These are phyloP conservation scores for Saccharomycopsis synnaedendra DNA, from an alignment of 805 yeast genomes.

Conservation along the genomic window DNA sequence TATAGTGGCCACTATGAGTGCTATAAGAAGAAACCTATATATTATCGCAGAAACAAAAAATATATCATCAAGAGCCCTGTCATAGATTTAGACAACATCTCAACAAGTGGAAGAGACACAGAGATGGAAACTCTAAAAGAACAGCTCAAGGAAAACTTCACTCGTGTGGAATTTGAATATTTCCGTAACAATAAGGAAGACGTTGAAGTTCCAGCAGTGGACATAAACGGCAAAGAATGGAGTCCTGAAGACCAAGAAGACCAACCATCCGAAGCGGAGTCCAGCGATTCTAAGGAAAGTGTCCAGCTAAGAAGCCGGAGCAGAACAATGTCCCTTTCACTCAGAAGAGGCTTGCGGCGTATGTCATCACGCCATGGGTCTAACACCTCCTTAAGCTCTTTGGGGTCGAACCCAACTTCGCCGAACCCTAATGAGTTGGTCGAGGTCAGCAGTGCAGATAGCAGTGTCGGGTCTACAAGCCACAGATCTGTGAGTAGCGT, in stretches of 20 bases:
- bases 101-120: slow-evolving; percentile 1
- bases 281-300: too few species aligned
- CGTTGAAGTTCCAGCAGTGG: slow-evolving; percentile 15
- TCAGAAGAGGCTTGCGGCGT: not conserved
- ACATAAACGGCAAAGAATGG: slow-evolving; percentile 6
- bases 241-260: not conserved
- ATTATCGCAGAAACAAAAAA: slow-evolving; percentile 13
- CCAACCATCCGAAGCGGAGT: too few species aligned
- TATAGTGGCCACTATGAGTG: slow-evolving; percentile 87
- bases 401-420: not conserved
- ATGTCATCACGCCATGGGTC: slow-evolving; percentile 2
- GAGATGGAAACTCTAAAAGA: slow-evolving; percentile 1
- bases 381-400: slow-evolving; percentile 4
- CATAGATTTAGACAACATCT: slow-evolving; percentile 16
- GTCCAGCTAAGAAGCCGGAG: not conserved
- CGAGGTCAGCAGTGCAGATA: not conserved
- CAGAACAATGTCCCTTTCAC: not conserved
- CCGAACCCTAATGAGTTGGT: not conserved
- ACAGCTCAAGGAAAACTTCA: not conserved
- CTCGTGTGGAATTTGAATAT: slow-evolving; percentile 2
- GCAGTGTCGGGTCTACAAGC: not conserved
- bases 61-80: slow-evolving; percentile 24
- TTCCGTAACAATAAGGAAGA: not conserved
- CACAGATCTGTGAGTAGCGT: not conserved
- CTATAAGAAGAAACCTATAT: slow-evolving; percentile 60